phyloP scores from a whole-genome alignment of 2,329 filamentous ascomycete genomes.

The Ophiobolus disseminans region DNA sequence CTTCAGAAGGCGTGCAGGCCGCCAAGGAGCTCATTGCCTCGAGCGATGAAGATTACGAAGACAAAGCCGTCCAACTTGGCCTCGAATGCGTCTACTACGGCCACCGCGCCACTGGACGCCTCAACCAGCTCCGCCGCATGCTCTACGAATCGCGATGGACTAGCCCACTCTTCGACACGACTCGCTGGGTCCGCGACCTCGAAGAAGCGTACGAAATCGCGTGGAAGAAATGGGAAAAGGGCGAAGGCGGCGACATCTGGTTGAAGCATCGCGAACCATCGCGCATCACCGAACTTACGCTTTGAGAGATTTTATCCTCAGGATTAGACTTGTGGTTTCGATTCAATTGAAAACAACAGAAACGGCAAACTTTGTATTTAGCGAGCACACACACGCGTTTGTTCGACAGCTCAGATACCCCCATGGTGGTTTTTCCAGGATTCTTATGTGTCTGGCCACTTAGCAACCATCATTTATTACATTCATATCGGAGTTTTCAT shows the following conservation, averaged over 20 bases:
- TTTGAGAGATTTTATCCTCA: neutral
- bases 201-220: slow-evolving; percentile 88
- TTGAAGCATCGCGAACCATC: slow-evolving; percentile 52
- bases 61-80: slow-evolving; percentile 53
- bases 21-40: slow-evolving; percentile 77
- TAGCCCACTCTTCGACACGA: slow-evolving; percentile 89
- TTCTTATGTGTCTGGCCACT: slow-evolving; percentile 1
- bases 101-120: slow-evolving; percentile 62
- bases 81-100: slow-evolving; percentile 41
- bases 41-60: slow-evolving; percentile 85
- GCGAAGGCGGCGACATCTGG: slow-evolving; percentile 92
- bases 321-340: slow-evolving; percentile 6
- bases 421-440: neutral
- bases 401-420: slow-evolving; percentile 1
- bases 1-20: slow-evolving; percentile 69
- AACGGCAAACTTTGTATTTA: slow-evolving; percentile 18
- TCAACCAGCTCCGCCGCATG: slow-evolving; percentile 79
- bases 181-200: slow-evolving; percentile 86
- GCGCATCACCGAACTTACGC: slow-evolving; percentile 1
- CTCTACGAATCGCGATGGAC: slow-evolving; percentile 85
- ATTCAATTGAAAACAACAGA: neutral
- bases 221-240: slow-evolving; percentile 86
- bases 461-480: slow-evolving; percentile 6
- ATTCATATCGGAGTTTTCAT: neutral
- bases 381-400: slow-evolving; percentile 11